A percentile compares a stretch with the other conserved stretches of the same genome.
Evolutionary conservation across 2,329 filamentous ascomycete species (phyloP).

Genomic region (Monilinia vaccinii-corymbosi): DNA sequence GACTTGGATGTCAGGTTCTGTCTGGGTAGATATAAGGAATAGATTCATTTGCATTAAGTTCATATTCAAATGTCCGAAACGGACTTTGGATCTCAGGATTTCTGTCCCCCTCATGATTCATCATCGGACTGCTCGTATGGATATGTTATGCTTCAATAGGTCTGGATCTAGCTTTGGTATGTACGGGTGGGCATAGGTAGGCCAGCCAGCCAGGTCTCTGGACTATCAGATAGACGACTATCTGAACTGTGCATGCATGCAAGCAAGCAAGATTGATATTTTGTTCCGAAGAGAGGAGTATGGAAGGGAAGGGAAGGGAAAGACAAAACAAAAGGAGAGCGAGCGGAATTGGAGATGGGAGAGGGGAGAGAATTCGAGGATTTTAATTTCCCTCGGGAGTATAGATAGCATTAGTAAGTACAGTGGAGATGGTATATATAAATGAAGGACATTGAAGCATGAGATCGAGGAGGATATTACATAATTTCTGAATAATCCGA

Average conservation of each 20-base stretch:
- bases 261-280: no score
- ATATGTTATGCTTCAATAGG: rapidly evolving
- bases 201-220: neutral
- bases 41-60: neutral
- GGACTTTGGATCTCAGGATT: neutral
- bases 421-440: neutral
- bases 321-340: no score
- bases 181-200: no score
- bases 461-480: no score
- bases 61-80: neutral
- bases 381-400: no score
- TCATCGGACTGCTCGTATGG: no score
- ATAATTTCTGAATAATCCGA: no score
- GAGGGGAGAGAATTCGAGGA: neutral
- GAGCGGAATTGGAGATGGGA: neutral
- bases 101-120: rapidly evolving
- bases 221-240: neutral
- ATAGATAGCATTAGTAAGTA: no score
- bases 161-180: neutral
- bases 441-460: no score
- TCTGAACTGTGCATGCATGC: neutral
- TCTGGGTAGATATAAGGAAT: neutral
- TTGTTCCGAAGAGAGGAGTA: neutral
- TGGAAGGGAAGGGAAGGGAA: neutral
- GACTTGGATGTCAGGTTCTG: neutral